phyloP scores from a whole-genome alignment of 2,329 filamentous ascomycete species.

The Scedosporium minutisporum region DNA sequence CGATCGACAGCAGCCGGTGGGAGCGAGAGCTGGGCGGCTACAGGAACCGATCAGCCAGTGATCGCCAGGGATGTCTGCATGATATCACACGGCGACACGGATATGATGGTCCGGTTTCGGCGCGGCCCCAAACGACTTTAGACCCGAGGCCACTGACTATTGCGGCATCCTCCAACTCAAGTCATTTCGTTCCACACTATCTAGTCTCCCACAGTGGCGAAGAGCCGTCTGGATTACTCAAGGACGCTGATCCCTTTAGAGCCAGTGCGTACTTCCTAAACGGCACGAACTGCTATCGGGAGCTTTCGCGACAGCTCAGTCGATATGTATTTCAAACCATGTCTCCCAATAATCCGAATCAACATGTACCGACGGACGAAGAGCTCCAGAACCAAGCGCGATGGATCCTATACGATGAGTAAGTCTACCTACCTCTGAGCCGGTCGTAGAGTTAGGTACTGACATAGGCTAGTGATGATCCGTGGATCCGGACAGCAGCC shows the following conservation, averaged over 20 bases:
- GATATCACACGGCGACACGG: conserved; percentile 50
- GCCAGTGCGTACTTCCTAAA: conserved; percentile 36
- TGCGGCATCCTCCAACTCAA: too few species aligned
- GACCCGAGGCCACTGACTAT: too few species aligned
- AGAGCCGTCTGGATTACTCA: too few species aligned
- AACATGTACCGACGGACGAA: conserved; percentile 49
- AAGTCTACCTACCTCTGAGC: conserved; percentile 17
- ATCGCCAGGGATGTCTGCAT: conserved; percentile 42
- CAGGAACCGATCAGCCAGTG: conserved; percentile 17
- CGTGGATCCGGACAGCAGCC: conserved; percentile 54
- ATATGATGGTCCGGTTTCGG: conserved; percentile 9
- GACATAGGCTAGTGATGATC: conserved; percentile 38
- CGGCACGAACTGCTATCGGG: conserved; percentile 50
- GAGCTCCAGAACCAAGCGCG: conserved; percentile 54
- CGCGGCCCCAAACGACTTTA: not conserved
- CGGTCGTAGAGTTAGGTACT: too few species aligned
- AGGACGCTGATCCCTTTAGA: too few species aligned
- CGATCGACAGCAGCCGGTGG: conserved; percentile 46
- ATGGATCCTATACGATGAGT: conserved; percentile 55
- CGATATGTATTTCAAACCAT: conserved; percentile 43
- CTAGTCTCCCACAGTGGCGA: too few species aligned
- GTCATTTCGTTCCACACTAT: too few species aligned
- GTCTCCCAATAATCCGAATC: conserved; percentile 51
- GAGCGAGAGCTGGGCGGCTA: conserved; percentile 47
- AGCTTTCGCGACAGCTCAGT: conserved; percentile 42